phyloP scores from a whole-genome alignment of 2,329 filamentous ascomycete species.

The Penicillium sclerotigenum region DNA sequence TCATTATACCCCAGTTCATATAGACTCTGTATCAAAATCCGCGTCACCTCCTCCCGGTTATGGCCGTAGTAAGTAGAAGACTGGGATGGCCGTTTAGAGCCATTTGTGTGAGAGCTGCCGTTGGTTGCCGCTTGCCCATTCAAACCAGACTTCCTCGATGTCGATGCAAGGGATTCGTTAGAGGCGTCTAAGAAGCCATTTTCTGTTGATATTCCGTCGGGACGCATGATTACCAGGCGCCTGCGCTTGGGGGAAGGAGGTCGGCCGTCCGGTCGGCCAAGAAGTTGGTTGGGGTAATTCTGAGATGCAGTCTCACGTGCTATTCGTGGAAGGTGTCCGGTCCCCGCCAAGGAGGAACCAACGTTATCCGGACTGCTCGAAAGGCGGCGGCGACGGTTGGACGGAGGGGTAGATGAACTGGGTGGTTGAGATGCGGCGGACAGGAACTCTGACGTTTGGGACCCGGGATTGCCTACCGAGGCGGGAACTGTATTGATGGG shows the following conservation, averaged over 20 bases:
- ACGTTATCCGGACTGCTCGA: constrained; percentile 30
- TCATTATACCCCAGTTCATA: constrained; percentile 80
- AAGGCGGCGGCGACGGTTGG: constrained; percentile 28
- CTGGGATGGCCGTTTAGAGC: constrained; percentile 33
- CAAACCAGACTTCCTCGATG: constrained; percentile 50
- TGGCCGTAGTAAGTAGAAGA: constrained; percentile 71
- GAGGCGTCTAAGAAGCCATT: constrained; percentile 56
- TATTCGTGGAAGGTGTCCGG: constrained; percentile 21
- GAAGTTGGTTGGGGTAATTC: constrained; percentile 22
- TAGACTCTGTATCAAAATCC: constrained; percentile 87
- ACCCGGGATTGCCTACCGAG: constrained; percentile 15
- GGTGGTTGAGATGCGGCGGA: constrained; percentile 9
- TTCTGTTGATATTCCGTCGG: constrained; percentile 54
- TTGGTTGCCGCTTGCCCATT: constrained; percentile 55
- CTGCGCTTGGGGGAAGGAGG: constrained; percentile 55
- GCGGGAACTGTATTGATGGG: constrained; percentile 48
- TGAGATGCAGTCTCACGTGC: constrained; percentile 27
- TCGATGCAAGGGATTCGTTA: constrained; percentile 53
- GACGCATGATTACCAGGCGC: constrained; percentile 61
- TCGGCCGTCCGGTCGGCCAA: constrained; percentile 31
- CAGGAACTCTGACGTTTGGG: constrained; percentile 19
- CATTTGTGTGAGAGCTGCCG: constrained; percentile 40
- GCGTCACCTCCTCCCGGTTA: constrained; percentile 85
- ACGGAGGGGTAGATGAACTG: constrained; percentile 3
- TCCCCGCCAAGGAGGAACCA: constrained; percentile 19